Conservation (phyloP, 139 green algal genomes). For the Volvox africanus region DNA sequence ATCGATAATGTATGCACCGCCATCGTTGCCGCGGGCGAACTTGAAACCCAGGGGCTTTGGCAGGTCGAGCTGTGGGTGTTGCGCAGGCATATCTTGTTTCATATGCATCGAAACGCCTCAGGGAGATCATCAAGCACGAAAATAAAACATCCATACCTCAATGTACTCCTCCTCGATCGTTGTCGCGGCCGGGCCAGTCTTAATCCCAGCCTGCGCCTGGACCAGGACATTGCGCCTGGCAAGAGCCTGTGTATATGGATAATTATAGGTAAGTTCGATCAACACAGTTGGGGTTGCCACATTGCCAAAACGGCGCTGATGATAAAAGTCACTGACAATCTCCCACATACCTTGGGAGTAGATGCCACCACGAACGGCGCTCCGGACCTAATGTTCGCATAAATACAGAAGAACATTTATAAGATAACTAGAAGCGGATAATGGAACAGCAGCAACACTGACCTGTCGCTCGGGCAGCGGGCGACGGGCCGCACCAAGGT, state of each 20-base stretch:
- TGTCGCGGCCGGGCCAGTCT: constrained; percentile 6
- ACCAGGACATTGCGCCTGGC: constrained; percentile 16
- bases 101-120: too few relatives aligned
- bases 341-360: constrained; percentile 15
- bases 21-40: constrained; percentile 92
- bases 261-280: not conserved
- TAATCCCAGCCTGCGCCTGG: constrained; percentile 31
- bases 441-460: not conserved
- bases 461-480: constrained; percentile 33
- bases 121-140: too few relatives aligned
- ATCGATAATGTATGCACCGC: constrained; percentile 85
- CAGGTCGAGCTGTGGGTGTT: constrained; percentile 77
- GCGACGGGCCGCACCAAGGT: not conserved
- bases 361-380: not conserved
- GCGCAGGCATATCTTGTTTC: not conserved
- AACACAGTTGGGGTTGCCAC: not conserved
- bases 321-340: not conserved
- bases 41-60: constrained; percentile 94
- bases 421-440: not conserved
- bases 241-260: not conserved
- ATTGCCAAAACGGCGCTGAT: not conserved
- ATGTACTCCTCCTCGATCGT: constrained; percentile 36
- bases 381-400: not conserved
- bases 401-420: not conserved
- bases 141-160: constrained; percentile 20